phyloP scores from a whole-genome alignment of 2,329 filamentous ascomycete species.

The Metarhizium rileyi region DNA sequence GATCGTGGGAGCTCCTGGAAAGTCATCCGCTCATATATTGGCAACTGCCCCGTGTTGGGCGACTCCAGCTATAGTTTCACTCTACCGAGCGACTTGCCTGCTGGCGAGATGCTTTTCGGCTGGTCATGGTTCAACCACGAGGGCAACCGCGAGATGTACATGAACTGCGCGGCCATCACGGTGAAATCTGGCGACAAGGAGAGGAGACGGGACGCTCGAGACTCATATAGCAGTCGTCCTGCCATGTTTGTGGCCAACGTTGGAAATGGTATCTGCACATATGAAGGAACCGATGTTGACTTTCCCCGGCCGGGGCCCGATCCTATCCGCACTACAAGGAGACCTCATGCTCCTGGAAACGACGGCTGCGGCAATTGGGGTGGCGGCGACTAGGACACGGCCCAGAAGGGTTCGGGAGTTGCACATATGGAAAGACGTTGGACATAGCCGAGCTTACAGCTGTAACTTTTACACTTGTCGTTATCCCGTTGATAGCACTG shows the following conservation, averaged over 20 bases:
- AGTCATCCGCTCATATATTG: constrained; percentile 32
- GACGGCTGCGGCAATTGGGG: constrained; percentile 2
- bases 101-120: constrained; percentile 41
- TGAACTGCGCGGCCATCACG: constrained; percentile 56
- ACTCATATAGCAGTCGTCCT: constrained; percentile 43
- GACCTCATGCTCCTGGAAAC: constrained; percentile 3
- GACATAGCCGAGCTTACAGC: neutral
- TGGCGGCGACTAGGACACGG: neutral
- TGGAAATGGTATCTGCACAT: constrained; percentile 43
- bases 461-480: neutral
- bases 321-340: constrained; percentile 20
- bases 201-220: constrained; percentile 7
- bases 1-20: constrained; percentile 50
- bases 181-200: constrained; percentile 22
- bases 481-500: neutral
- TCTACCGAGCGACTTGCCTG: constrained; percentile 41
- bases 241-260: constrained; percentile 60
- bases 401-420: neutral
- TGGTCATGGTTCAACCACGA: constrained; percentile 57
- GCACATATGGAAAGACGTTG: neutral
- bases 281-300: constrained; percentile 43
- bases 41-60: constrained; percentile 23
- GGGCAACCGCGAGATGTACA: constrained; percentile 60
- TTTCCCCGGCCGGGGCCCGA: constrained; percentile 54
- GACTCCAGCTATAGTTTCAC: constrained; percentile 33